Evolutionary conservation across 805 yeast genomes (phyloP), one percentile per base, ranked within the genome.

Genomic region (Candida ficus): DNA sequence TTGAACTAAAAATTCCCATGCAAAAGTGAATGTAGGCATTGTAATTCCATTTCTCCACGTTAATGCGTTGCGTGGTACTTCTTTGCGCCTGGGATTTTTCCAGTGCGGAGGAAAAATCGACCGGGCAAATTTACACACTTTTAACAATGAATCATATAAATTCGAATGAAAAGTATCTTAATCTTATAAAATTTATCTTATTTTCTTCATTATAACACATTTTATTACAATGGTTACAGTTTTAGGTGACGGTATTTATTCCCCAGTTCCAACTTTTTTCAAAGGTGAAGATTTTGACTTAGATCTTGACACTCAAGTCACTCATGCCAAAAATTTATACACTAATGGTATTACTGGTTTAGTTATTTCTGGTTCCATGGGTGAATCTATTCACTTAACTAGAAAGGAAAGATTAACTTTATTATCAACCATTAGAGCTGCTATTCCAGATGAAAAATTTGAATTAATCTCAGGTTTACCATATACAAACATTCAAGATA

Each of bases 281-380:
- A 58, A 56, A 32, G 51, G 47, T 11, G 48, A 52, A 12, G 21
- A 39, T 18, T 55, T 50, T 29, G 50, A 61, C 4, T 39, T 64
- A 16, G 66, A 63, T 41, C 43, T 60, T 19, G 62, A 55, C 2
- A 50, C 66, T 25, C 67, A 61, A 44, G 50, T 52, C 22, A 44
- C 46, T 26, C 68, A 64, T 35, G 63, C 65, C 12, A 52, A 54
- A 36, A 44, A 52, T 37, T 44, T 62, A 37, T 48, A 58, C 31
- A 42, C 40, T 6, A 48, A 46, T 25, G 68, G 69, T 7, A 57
- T 66, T 22, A 47, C 49, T n/a, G 67, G 68, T 18, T 46, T 64
- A 20, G 67, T 65, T 12, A 56, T 63, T 10, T 50, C 66, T 9
- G 71, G 71, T 1, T 64, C 69, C 5, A 64, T 65, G 60, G 71